Percentiles rank a stretch among this genome's conserved stretches.
These are phyloP conservation scores for Bipolaris zeicola DNA, from an alignment of 2,329 filamentous ascomycete species.

Conservation along the genomic window DNA sequence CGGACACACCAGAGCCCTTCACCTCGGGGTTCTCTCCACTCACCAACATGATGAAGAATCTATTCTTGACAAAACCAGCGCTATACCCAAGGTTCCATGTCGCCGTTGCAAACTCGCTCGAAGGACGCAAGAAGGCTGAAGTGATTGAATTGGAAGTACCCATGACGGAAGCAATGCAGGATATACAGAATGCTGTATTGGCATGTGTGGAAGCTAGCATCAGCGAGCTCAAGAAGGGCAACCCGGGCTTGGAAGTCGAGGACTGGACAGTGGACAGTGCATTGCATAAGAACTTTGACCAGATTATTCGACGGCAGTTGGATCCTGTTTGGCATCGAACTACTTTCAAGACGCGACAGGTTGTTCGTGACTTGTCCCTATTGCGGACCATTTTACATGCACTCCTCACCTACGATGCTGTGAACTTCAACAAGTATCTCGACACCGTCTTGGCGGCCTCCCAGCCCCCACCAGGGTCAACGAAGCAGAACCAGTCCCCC, in stretches of 20 bases:
- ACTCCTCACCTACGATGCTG: conserved; percentile 83
- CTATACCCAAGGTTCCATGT: conserved; percentile 95
- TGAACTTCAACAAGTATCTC: conserved; percentile 89
- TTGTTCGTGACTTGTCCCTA: conserved; percentile 85
- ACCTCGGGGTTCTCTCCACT: conserved; percentile 86
- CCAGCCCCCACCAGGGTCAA: conserved; percentile 85
- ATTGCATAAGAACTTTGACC: conserved; percentile 88
- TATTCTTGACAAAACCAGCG: conserved; percentile 87
- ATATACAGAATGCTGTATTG: conserved; percentile 92
- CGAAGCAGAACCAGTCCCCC: conserved; percentile 84
- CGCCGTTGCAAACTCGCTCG: conserved; percentile 83
- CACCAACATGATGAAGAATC: conserved; percentile 85
- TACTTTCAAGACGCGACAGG: conserved; percentile 92
- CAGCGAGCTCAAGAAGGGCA: conserved; percentile 88
- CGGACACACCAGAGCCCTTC: conserved; percentile 90
- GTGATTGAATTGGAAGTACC: conserved; percentile 95
- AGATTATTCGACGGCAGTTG: conserved; percentile 83
- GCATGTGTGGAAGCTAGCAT: conserved; percentile 97
- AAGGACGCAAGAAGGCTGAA: conserved; percentile 90
- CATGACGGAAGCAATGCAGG: conserved; percentile 92
- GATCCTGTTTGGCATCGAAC: conserved; percentile 98
- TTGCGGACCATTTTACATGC: conserved; percentile 80
- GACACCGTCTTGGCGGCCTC: conserved; percentile 94
- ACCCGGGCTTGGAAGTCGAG: conserved; percentile 89
- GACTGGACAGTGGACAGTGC: conserved; percentile 97